Percentiles rank a stretch among this genome's conserved stretches.
Evolutionary conservation across 768 basidiomycete genomes (phyloP).

Genomic region (Podaxis pistillaris): DNA sequence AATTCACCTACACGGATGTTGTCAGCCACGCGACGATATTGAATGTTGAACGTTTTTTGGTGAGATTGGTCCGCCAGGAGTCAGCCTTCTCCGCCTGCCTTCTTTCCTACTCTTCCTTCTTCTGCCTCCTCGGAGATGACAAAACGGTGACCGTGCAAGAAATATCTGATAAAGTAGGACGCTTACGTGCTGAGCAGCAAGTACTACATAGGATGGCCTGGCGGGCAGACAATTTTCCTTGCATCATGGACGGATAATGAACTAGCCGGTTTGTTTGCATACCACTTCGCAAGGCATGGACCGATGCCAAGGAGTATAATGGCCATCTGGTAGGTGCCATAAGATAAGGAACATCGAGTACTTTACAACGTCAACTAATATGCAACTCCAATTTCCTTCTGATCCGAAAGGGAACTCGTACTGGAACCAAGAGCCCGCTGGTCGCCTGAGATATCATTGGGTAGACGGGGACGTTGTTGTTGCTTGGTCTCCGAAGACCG

Average conservation of each 20-base stretch:
- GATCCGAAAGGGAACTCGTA: not conserved
- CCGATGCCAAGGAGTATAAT: too few relatives aligned
- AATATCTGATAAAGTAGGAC: not conserved
- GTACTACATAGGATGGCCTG: not conserved
- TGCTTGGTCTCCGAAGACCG: slow-evolving; percentile 2
- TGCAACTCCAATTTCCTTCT: not conserved
- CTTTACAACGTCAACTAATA: not conserved
- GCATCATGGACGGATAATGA: too few relatives aligned
- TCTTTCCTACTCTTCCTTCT: too few relatives aligned
- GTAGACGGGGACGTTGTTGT: slow-evolving; percentile 3
- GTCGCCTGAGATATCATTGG: not conserved
- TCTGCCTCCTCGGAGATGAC: too few relatives aligned
- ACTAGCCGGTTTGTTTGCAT: too few relatives aligned
- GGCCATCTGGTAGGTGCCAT: too few relatives aligned
- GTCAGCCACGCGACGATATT: not conserved
- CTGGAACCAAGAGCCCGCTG: not conserved
- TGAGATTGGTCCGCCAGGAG: too few relatives aligned
- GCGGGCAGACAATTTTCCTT: too few relatives aligned
- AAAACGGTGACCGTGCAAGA: too few relatives aligned
- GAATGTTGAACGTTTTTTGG: not conserved
- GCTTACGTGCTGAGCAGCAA: not conserved
- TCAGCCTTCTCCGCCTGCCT: too few relatives aligned
- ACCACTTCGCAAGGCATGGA: too few relatives aligned
- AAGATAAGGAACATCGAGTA: not conserved
- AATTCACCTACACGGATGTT: not conserved